Percentiles rank a stretch among this genome's conserved stretches.
Evolutionary conservation across 768 basidiomycete genomes (phyloP).

Genomic region (Bullera alba): DNA sequence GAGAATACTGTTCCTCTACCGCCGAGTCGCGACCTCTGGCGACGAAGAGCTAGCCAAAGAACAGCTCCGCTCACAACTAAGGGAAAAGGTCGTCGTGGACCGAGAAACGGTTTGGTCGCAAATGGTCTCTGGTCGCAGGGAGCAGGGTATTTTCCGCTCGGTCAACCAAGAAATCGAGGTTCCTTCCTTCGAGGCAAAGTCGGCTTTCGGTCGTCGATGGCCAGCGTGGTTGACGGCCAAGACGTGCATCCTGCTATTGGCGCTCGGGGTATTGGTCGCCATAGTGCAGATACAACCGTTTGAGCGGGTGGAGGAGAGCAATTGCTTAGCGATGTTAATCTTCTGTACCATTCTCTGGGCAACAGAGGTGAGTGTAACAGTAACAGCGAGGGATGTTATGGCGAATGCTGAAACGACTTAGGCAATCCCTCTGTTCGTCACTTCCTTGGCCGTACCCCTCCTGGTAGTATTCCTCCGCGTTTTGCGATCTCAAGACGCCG

Average conservation of each 20-base stretch:
- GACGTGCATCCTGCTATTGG: constrained; percentile 56
- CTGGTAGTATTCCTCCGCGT: constrained; percentile 79
- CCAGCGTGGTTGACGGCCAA: constrained; percentile 55
- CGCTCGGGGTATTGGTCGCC: constrained; percentile 55
- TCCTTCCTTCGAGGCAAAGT: constrained; percentile 47
- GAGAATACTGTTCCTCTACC: constrained; percentile 64
- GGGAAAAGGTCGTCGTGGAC: constrained; percentile 87
- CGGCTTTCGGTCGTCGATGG: constrained; percentile 48
- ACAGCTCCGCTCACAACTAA: constrained; percentile 76
- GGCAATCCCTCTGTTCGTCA: constrained; percentile 98
- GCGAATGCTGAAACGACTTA: constrained; percentile 38
- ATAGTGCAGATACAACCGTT: constrained; percentile 61
- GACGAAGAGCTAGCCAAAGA: constrained; percentile 64
- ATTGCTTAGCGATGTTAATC: constrained; percentile 78
- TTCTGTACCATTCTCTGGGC: constrained; percentile 95
- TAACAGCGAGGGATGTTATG: background rate
- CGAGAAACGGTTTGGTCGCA: constrained; percentile 86
- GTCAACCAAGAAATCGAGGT: constrained; percentile 47
- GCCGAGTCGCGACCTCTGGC: constrained; percentile 73
- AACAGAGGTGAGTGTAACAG: constrained; percentile 62
- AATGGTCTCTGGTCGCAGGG: constrained; percentile 61
- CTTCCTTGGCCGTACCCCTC: constrained; percentile 79
- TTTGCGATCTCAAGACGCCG: constrained; percentile 57
- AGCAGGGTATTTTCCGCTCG: constrained; percentile 44
- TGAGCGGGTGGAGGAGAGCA: constrained; percentile 65